phyloP scores from a whole-genome alignment of 192 early-diverging fungal species.

The Dispira parvispora region DNA sequence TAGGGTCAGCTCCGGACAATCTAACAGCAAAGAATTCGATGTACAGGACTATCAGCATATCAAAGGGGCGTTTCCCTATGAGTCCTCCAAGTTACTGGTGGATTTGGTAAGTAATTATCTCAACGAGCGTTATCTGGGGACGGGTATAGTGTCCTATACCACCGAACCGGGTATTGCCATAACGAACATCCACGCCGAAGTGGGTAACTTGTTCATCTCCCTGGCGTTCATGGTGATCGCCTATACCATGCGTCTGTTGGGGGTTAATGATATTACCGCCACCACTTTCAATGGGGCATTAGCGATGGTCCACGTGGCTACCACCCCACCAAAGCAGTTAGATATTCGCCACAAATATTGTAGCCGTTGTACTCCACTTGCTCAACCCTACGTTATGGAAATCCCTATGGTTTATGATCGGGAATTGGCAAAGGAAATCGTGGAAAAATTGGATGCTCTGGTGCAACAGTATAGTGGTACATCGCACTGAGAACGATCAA shows the following conservation, averaged over 20 bases:
- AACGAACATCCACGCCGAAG: constrained; percentile 16
- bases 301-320: constrained; percentile 12
- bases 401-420: neutral
- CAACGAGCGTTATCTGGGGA: constrained; percentile 12
- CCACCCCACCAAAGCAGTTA: constrained; percentile 10
- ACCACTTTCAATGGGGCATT: constrained; percentile 14
- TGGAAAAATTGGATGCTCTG: neutral
- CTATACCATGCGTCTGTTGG: constrained; percentile 13
- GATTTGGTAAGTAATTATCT: constrained; percentile 21
- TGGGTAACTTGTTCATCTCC: constrained; percentile 14
- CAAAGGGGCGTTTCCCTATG: constrained; percentile 22
- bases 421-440: neutral
- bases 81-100: constrained; percentile 30
- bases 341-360: constrained; percentile 22
- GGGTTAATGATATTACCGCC: constrained; percentile 20
- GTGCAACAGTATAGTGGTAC: neutral
- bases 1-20: neutral
- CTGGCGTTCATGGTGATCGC: constrained; percentile 8
- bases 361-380: constrained; percentile 15
- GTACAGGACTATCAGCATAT: constrained; percentile 25
- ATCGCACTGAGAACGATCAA: too few relatives aligned
- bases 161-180: constrained; percentile 28
- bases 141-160: constrained; percentile 15
- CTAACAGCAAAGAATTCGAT: constrained; percentile 17
- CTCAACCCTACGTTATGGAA: constrained; percentile 13